phyloP scores from a whole-genome alignment of 148 eudicot genomes.

The Euryodendron excelsum region DNA sequence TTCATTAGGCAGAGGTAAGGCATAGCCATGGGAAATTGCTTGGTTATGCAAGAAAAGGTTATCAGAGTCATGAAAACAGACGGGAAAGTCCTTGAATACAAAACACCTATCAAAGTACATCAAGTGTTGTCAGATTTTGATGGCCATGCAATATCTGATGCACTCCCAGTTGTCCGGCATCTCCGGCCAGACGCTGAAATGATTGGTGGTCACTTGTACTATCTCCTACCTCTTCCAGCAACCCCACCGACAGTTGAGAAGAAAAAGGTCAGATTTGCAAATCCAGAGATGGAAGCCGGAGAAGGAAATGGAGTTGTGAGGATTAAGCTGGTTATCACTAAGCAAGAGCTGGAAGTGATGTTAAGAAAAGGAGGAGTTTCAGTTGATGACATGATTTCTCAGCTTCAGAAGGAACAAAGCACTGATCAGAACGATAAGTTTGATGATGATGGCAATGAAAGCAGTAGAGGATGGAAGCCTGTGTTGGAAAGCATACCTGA shows the following conservation, averaged over 20 bases:
- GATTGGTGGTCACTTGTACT: constrained; percentile 35
- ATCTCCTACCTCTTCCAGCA: constrained; percentile 41
- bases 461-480: constrained; percentile 39
- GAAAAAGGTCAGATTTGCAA: constrained; percentile 30
- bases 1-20: not conserved
- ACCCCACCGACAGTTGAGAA: constrained; percentile 16
- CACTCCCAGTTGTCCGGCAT: constrained; percentile 24
- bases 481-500: constrained; percentile 53
- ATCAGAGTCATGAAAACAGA: constrained; percentile 40
- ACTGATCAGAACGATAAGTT: not conserved
- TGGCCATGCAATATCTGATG: constrained; percentile 41
- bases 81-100: constrained; percentile 46
- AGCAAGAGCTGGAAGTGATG: constrained; percentile 62
- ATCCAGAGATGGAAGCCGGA: constrained; percentile 15
- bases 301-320: constrained; percentile 35
- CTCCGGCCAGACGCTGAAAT: constrained; percentile 32
- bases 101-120: constrained; percentile 37
- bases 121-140: constrained; percentile 38
- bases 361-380: constrained; percentile 41
- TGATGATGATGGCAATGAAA: not conserved
- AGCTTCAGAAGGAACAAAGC: constrained; percentile 27
- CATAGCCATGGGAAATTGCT: constrained; percentile 65
- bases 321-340: constrained; percentile 64
- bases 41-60: constrained; percentile 33
- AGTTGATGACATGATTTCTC: constrained; percentile 37